Evolutionary conservation across 805 yeast genomes (phyloP).

Genomic region (Pichia thaimueangensis): DNA sequence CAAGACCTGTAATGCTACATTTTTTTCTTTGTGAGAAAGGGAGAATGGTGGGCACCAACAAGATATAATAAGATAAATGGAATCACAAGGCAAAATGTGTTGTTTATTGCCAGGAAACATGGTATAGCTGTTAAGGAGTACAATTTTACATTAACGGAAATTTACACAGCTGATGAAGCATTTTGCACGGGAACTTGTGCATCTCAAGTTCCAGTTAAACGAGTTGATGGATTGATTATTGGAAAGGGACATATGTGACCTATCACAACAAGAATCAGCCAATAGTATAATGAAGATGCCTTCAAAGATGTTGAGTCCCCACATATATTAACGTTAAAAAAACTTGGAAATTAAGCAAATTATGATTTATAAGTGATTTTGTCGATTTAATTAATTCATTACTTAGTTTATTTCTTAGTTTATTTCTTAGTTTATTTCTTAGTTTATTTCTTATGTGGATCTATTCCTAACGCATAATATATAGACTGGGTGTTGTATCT

Average conservation of each 20-base stretch:
- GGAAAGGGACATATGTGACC: conserved; percentile 3
- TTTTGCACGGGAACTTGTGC: conserved; percentile 8
- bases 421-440: no score
- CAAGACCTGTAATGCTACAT: conserved; percentile 9
- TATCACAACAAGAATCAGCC: background rate
- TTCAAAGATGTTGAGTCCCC: background rate
- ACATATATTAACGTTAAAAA: no score
- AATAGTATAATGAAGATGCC: conserved; percentile 3
- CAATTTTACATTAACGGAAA: conserved; percentile 3
- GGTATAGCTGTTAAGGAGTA: conserved; percentile 1
- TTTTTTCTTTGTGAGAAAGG: conserved; percentile 2
- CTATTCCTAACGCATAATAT: no score
- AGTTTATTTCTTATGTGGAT: no score
- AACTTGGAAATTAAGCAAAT: no score
- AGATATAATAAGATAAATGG: conserved; percentile 8
- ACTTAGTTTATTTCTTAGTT: no score
- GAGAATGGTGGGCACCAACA: conserved; percentile 8
- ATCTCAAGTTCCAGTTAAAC: conserved; percentile 4
- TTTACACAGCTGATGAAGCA: conserved; percentile 6
- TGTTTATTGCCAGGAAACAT: background rate
- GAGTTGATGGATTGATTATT: conserved; percentile 3
- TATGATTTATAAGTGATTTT: no score
- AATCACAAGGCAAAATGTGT: conserved; percentile 6
- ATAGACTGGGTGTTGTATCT: no score
- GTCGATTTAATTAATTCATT: no score